Evolutionary conservation across 441 rosid genomes (phyloP).

Genomic region (Geranium incanum): DNA sequence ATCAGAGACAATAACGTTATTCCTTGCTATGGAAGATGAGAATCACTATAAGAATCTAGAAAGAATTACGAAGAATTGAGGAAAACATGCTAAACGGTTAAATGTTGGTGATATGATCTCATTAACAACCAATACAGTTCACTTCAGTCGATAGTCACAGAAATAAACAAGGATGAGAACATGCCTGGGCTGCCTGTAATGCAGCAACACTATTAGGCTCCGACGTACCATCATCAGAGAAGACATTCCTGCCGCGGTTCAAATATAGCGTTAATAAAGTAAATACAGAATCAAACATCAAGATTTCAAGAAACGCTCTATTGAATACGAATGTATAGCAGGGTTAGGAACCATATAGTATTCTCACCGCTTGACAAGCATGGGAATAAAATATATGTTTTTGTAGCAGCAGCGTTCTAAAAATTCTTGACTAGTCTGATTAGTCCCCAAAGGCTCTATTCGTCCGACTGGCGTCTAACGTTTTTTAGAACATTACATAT

Average conservation of each 20-base stretch:
- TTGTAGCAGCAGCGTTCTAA: too few relatives aligned
- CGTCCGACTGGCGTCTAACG: too few relatives aligned
- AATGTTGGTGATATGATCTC: too few relatives aligned
- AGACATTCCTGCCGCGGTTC: constrained; percentile 59
- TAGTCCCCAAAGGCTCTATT: too few relatives aligned
- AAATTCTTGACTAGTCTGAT: too few relatives aligned
- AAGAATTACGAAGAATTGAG: background rate
- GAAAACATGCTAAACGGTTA: too few relatives aligned
- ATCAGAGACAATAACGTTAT: constrained; percentile 1
- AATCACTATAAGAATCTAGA: background rate
- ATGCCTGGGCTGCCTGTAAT: constrained; percentile 62
- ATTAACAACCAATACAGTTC: too few relatives aligned
- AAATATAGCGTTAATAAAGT: constrained; percentile 17
- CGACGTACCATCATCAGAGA: constrained; percentile 74
- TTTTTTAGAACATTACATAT: too few relatives aligned
- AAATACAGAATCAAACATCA: constrained; percentile 4
- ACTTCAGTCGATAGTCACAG: background rate
- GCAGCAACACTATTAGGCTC: constrained; percentile 49
- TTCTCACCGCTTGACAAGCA: background rate
- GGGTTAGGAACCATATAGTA: background rate
- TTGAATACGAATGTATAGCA: background rate
- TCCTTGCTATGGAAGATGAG: background rate
- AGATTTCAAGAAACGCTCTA: background rate
- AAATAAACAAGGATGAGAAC: constrained; percentile 24
- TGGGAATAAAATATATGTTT: background rate